Conservation (phyloP, 2,329 filamentous ascomycete species). For the Zymoseptoria ardabiliae region DNA sequence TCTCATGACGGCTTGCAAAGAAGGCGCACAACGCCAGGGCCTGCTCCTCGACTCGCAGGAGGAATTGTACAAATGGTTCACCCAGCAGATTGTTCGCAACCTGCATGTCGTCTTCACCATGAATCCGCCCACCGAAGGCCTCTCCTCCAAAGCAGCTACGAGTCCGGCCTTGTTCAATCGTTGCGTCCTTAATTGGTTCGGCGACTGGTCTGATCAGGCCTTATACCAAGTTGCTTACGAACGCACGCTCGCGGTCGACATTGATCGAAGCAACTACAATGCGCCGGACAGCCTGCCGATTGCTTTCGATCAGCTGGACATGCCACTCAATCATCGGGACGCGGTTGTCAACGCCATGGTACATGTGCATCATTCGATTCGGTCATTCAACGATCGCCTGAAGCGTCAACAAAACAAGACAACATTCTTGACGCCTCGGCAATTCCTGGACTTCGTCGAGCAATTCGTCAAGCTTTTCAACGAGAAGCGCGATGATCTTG, state of each 20-base stretch:
- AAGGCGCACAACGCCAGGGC: conserved; percentile 93
- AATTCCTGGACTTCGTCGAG: conserved; percentile 96
- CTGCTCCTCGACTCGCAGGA: conserved; percentile 94
- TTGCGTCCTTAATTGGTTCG: conserved; percentile 99
- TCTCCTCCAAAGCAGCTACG: conserved; percentile 93
- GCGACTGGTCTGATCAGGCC: conserved; percentile 98
- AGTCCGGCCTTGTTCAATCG: conserved; percentile 98
- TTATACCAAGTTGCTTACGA: conserved; percentile 96
- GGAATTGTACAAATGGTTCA: conserved; percentile 99
- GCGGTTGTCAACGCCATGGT: conserved; percentile 97
- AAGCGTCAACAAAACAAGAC: conserved; percentile 86
- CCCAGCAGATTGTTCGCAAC: conserved; percentile 97
- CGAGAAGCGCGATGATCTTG: conserved; percentile 95
- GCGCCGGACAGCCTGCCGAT: conserved; percentile 89
- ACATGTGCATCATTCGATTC: conserved; percentile 92
- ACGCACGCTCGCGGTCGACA: conserved; percentile 89
- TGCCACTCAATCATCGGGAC: conserved; percentile 86
- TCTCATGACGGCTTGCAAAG: conserved; percentile 98
- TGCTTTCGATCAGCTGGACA: conserved; percentile 74
- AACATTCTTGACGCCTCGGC: conserved; percentile 89
- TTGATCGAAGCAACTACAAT: conserved; percentile 78
- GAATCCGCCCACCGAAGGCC: conserved; percentile 93
- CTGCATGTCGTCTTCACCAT: conserved; percentile 99
- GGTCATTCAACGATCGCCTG: conserved; percentile 79
- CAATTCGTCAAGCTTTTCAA: conserved; percentile 97